These are phyloP conservation scores for Talaromyces amestolkiae DNA, from an alignment of 2,329 filamentous ascomycete species.

Conservation along the genomic window DNA sequence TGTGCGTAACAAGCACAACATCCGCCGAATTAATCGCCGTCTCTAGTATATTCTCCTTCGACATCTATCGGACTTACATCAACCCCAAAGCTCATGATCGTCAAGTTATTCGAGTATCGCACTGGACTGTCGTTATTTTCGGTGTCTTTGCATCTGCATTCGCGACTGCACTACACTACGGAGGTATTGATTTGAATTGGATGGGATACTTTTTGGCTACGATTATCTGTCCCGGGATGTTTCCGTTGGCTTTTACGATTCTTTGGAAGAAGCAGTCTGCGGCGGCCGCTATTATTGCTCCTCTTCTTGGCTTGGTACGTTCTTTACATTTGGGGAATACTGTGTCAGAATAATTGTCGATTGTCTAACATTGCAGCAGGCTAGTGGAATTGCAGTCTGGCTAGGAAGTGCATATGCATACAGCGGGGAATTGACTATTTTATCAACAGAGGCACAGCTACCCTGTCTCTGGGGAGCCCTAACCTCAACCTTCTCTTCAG, in stretches of 20 bases:
- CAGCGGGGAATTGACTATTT: conserved; percentile 35
- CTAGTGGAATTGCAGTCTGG: conserved; percentile 38
- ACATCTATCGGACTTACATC: conserved; percentile 15
- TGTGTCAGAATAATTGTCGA: not conserved
- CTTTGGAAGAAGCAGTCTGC: conserved; percentile 16
- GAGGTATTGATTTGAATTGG: conserved; percentile 17
- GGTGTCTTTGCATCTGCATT: conserved; percentile 14
- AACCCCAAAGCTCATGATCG: conserved; percentile 12
- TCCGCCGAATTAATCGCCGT: conserved; percentile 16
- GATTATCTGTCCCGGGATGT: conserved; percentile 18
- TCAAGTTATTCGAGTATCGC: conserved; percentile 16
- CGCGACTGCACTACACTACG: conserved; percentile 16
- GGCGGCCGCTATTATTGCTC: conserved; percentile 13
- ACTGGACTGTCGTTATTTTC: conserved; percentile 14
- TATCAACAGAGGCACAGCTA: conserved; percentile 28
- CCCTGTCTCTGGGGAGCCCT: conserved; percentile 23
- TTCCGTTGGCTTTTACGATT: conserved; percentile 15
- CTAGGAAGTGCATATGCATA: conserved; percentile 33
- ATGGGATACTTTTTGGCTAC: conserved; percentile 19
- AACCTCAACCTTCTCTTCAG: conserved; percentile 42
- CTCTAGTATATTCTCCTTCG: conserved; percentile 15
- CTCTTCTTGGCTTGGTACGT: conserved; percentile 14
- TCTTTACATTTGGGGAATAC: not conserved
- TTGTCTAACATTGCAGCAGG: conserved; percentile 1
- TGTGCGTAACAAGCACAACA: conserved; percentile 14